Evolutionary conservation across 352 stramenopile genomes (phyloP).

Genomic region (Phytophthora pini): DNA sequence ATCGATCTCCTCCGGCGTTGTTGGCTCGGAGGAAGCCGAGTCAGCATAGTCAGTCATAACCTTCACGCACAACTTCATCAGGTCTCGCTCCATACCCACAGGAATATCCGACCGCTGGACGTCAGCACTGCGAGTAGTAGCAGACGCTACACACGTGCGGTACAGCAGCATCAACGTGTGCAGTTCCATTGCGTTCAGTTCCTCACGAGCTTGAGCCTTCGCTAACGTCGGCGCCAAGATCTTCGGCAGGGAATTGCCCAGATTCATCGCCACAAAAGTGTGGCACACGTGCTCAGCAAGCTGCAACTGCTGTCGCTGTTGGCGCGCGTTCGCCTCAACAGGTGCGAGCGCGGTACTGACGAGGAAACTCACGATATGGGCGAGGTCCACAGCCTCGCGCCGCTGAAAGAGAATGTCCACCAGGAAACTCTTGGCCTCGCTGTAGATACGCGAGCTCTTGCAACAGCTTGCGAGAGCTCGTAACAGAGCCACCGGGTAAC

Average conservation of each 20-base stretch:
- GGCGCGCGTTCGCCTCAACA: conserved; percentile 20
- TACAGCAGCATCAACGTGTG: conserved; percentile 75
- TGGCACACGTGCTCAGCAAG: conserved; percentile 72
- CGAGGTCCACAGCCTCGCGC: conserved; percentile 64
- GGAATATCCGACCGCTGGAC: conserved; percentile 48
- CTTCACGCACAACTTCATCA: conserved; percentile 34
- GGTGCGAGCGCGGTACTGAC: conserved; percentile 73
- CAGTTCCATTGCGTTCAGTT: conserved; percentile 50
- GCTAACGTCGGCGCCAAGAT: conserved; percentile 73
- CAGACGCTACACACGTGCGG: conserved; percentile 57
- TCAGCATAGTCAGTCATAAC: conserved; percentile 20
- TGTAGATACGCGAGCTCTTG: conserved; percentile 64
- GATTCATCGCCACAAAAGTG: conserved; percentile 68
- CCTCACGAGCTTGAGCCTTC: conserved; percentile 45
- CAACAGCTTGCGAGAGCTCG: conserved; percentile 77
- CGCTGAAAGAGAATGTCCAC: conserved; percentile 84
- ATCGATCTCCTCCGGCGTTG: conserved; percentile 22
- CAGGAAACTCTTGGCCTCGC: conserved; percentile 83
- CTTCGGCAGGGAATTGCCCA: conserved; percentile 70
- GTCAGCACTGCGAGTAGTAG: conserved; percentile 21
- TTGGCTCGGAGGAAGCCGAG: conserved; percentile 11
- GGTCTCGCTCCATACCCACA: conserved; percentile 49
- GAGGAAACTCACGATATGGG: conserved; percentile 82
- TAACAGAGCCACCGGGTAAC: conserved; percentile 70
- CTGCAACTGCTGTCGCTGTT: conserved; percentile 53